Evolutionary conservation across 345 rosid species (phyloP), one percentile per base, ranked within the genome.

Genomic region (Salix arbutifolia): DNA sequence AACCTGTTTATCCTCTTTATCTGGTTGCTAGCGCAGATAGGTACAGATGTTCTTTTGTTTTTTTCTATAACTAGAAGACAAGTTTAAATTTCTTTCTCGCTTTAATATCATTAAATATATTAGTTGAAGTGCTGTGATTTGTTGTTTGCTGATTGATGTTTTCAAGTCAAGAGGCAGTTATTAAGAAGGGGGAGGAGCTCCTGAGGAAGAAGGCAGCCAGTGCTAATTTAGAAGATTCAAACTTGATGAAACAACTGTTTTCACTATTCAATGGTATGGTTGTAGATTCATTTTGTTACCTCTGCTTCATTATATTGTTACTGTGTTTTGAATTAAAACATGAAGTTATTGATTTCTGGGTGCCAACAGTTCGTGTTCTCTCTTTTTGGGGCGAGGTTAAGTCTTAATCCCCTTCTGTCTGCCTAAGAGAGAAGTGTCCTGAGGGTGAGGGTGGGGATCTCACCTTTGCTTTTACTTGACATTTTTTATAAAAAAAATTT

Each of bases 181-280:
- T 87, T 78, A 91, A 84, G 84, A 88, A 90, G 85, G 98, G 98
- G 80, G 97, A 91, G 80, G 97, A 89, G 76, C 94, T 94, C 81
- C 80, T 92, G 67, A 94, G 89, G 88, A 94, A 89, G 88, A 85
- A 82, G 84, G 90, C 91, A 76, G 85, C 88, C 50, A 86, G 74
- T 76, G 91, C 91, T 76, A 91, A 92, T 86, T 86, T 92, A 82
- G 97, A 94, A 76, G 94, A 92, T 80, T 88, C 85, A 12, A 87
- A 81, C 82, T 78, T 94, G 91, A 83, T 90, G 81, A 91, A 73
- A 78, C 86, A 85, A 83, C 82, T 91, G 71, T 92, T 94, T 82
- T 74, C 86, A 75, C 86, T 91, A 25, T 92, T 94, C 70, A 90
- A 90, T 85, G 97, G 98, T 92, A 88, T 70, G 86, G n/a, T 38